Base-by-base conservation (phyloP, 2,329 filamentous ascomycete genomes). In the Aspergillaceae sp. region DNA sequence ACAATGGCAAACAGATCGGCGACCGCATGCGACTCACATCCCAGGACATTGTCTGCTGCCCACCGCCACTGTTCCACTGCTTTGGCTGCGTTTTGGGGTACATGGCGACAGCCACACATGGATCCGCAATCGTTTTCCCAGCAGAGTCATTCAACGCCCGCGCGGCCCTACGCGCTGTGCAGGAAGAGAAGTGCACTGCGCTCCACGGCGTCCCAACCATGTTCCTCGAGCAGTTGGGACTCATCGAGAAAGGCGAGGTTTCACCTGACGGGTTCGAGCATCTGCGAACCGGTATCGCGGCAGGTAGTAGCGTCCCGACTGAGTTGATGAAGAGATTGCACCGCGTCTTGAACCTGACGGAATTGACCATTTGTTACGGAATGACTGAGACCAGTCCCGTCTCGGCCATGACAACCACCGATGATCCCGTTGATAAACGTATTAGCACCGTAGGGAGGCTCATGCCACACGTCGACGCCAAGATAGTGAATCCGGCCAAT, bases 201-300 rank as follows among this genome's bases (percentile, higher is more conserved):
- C 77, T 96, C 0, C 92, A 96, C 65, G 90, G 91, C 47, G 91
- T 97, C 0, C 81, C 87, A 3, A 97, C 91, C 44, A 98, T 97
- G 92, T 91, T 95, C 57, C 78, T 84, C n/a, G 83, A 90, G 28
- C 82, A 94, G 58, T 77, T 97, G 4, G 87, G 94, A 54, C 76
- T 90, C 1, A 75, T 96, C 5, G 74, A 81, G 29, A 67, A 72
- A 27, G 72, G 74, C 10, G 61, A 65, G 30, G 56, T 76, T 2
- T 51, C 68, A 0, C 50, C 70, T 32, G 65, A 74, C 45, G 81
- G 81, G 0, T 84, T 86, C 58, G 66, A 81, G 43, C 63, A 80
- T 51, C 73, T 97, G 4, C 75, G 83, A 38, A 97, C 91, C n/a
- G 92, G 92, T 29, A 96, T 97, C 55, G 89, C 86, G 7, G 88